Percentiles rank a stretch among this genome's conserved stretches.
These are phyloP conservation scores for Solanum pimpinellifolium DNA, from an alignment of 257 asterid genomes.

Conservation along the genomic window DNA sequence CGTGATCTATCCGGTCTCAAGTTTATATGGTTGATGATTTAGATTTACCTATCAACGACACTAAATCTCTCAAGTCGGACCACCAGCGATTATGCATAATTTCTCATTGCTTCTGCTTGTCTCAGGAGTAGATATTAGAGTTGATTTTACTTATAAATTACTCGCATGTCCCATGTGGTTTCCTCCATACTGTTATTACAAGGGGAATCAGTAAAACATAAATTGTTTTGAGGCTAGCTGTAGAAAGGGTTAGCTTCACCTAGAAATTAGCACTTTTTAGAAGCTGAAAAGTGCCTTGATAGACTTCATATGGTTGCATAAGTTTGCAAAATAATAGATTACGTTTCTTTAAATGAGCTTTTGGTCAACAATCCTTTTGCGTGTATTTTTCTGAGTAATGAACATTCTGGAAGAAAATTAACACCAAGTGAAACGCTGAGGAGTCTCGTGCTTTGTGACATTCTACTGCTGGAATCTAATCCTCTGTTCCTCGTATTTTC, in stretches of 20 bases:
- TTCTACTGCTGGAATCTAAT: background rate
- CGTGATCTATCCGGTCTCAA: background rate
- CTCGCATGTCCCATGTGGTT: background rate
- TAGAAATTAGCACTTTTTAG: background rate
- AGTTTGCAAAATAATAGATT: background rate
- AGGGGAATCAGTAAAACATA: background rate
- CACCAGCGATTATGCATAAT: background rate
- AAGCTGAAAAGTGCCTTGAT: background rate
- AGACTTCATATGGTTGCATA: background rate
- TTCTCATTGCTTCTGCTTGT: background rate
- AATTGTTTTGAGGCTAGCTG: background rate
- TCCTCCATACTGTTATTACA: background rate
- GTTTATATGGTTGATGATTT: background rate
- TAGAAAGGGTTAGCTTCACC: background rate
- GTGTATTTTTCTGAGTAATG: background rate
- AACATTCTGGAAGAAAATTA: background rate
- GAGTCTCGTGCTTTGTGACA: background rate
- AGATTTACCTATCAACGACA: background rate
- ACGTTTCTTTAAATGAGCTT: background rate
- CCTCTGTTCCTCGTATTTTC: background rate
- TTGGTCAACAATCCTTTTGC: background rate
- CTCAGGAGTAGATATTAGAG: background rate
- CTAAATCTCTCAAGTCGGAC: background rate
- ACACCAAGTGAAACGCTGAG: background rate
- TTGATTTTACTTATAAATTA: background rate